These are phyloP conservation scores for Neurospora crassa DNA, from an alignment of 2,329 filamentous ascomycete genomes.

Conservation along the genomic window DNA sequence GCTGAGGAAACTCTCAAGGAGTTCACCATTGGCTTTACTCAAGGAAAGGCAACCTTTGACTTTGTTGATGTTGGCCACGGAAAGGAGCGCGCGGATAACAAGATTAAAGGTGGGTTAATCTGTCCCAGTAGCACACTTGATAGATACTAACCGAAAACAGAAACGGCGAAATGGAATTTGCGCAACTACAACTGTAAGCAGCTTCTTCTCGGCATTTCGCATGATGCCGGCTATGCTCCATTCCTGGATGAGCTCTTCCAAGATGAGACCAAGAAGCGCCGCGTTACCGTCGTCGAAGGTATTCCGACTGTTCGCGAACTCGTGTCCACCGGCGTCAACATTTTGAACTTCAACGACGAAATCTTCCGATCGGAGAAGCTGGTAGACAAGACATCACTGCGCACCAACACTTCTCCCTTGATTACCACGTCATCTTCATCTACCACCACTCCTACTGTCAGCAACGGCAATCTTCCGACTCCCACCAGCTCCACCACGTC, in stretches of 20 bases:
- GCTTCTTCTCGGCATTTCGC: slow-evolving; percentile 51
- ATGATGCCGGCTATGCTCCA: slow-evolving; percentile 50
- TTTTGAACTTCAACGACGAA: slow-evolving; percentile 33
- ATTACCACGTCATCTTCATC: background rate
- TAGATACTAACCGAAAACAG: slow-evolving; percentile 24
- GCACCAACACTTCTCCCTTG: slow-evolving; percentile 3
- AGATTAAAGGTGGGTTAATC: slow-evolving; percentile 43
- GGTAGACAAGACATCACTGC: slow-evolving; percentile 25
- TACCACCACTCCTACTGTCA: background rate
- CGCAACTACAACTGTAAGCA: slow-evolving; percentile 52
- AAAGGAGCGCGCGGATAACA: slow-evolving; percentile 49
- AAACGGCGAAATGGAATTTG: slow-evolving; percentile 46
- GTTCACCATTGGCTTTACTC: slow-evolving; percentile 51
- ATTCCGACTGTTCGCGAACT: slow-evolving; percentile 41
- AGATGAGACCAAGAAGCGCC: slow-evolving; percentile 31
- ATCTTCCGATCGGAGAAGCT: slow-evolving; percentile 48
- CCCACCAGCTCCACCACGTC: slow-evolving; percentile 17
- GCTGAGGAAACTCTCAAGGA: slow-evolving; percentile 39
- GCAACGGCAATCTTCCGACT: slow-evolving; percentile 5
- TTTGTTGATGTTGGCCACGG: slow-evolving; percentile 53
- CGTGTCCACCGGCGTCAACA: slow-evolving; percentile 33
- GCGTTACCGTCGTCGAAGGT: slow-evolving; percentile 46
- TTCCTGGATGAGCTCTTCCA: slow-evolving; percentile 46
- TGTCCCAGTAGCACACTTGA: background rate
- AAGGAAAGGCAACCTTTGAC: slow-evolving; percentile 49